Evolutionary conservation across 208 protist species (phyloP).

Genomic region (Entamoeba invadens): DNA sequence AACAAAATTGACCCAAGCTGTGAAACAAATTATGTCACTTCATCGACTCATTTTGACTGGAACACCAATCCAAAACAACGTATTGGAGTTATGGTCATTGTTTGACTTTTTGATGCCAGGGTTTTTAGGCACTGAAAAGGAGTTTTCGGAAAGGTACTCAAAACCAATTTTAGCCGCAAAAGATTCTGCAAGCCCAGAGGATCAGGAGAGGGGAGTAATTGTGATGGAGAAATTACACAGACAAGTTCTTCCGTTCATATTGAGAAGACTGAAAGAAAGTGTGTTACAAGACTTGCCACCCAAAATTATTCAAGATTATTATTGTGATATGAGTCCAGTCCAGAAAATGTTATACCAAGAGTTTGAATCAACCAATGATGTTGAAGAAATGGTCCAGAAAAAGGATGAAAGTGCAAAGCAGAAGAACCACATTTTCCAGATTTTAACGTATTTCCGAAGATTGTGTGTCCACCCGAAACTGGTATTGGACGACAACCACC

Average conservation of each 20-base stretch:
- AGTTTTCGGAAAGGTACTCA: slow-evolving; percentile 32
- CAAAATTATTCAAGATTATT: slow-evolving; percentile 46
- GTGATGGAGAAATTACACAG: not conserved
- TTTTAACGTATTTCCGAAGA: slow-evolving; percentile 49
- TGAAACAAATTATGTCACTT: slow-evolving; percentile 37
- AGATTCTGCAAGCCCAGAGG: not conserved
- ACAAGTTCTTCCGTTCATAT: slow-evolving; percentile 66
- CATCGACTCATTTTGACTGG: slow-evolving; percentile 64
- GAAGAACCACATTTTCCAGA: not conserved
- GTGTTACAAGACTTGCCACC: slow-evolving; percentile 79
- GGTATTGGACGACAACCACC: slow-evolving; percentile 28
- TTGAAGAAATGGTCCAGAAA: not conserved
- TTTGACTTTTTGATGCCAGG: slow-evolving; percentile 60
- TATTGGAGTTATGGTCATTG: slow-evolving; percentile 57
- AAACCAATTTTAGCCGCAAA: not conserved
- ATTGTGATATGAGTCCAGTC: not conserved
- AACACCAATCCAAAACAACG: slow-evolving; percentile 55
- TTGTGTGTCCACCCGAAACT: slow-evolving; percentile 60
- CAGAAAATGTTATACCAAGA: slow-evolving; percentile 11
- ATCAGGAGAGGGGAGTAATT: not conserved
- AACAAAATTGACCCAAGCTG: slow-evolving; percentile 36
- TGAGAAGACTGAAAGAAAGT: slow-evolving; percentile 85
- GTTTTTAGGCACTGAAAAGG: slow-evolving; percentile 43
- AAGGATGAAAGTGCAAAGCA: not conserved
- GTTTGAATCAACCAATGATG: not conserved